Percentiles rank a stretch among this genome's conserved stretches.
phyloP scores from a whole-genome alignment of 164 flowering plant genomes.

The Tetrastigma voinierianum region DNA sequence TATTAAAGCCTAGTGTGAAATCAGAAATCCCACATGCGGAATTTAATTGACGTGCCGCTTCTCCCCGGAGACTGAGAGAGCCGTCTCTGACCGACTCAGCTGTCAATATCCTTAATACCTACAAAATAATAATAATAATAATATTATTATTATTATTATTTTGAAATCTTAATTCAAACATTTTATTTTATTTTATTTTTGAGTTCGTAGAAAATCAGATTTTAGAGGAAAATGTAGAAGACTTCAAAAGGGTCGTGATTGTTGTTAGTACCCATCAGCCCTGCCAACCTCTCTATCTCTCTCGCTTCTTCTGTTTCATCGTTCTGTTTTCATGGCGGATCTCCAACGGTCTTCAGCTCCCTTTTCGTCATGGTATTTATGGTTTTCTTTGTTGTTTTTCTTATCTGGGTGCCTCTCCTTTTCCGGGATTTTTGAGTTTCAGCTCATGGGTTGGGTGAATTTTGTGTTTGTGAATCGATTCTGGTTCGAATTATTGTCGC shows the following conservation, averaged over 20 bases:
- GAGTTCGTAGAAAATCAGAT: too few relatives aligned
- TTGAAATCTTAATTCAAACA: too few relatives aligned
- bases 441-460: background rate
- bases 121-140: too few relatives aligned
- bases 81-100: conserved; percentile 7
- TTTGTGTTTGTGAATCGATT: background rate
- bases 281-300: conserved; percentile 2
- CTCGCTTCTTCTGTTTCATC: background rate
- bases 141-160: too few relatives aligned
- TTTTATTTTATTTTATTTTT: too few relatives aligned
- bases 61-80: background rate
- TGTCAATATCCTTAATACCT: background rate
- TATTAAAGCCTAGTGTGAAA: too few relatives aligned
- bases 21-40: background rate
- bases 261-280: conserved; percentile 3
- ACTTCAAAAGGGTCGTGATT: background rate
- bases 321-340: background rate
- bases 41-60: too few relatives aligned
- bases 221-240: background rate
- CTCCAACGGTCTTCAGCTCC: conserved; percentile 4
- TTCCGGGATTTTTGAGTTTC: background rate
- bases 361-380: conserved; percentile 2
- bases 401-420: background rate
- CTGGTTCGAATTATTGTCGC: background rate
- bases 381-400: background rate